Evolutionary conservation across 176 grass and related monocot genomes (phyloP).

Genomic region (Lolium multiflorum): DNA sequence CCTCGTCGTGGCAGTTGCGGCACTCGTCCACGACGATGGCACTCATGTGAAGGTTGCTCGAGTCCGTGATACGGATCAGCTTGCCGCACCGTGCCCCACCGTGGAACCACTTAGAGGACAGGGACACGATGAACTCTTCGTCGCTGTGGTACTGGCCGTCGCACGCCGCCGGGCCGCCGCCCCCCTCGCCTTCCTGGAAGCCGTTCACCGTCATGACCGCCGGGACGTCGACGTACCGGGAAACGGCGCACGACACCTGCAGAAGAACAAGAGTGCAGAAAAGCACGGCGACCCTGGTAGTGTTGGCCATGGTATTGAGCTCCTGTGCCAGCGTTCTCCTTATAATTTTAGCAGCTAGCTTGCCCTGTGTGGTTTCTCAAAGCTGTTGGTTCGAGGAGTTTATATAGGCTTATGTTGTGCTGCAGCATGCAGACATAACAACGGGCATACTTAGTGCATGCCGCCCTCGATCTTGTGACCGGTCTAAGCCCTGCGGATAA

Average conservation of each 20-base stretch:
- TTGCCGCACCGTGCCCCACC: background rate
- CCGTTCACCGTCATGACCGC: conserved; percentile 18
- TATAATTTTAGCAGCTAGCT: too few relatives aligned
- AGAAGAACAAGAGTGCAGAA: background rate
- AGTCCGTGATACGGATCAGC: background rate
- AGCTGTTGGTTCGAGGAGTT: background rate
- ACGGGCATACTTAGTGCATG: too few relatives aligned
- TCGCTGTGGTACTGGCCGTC: conserved; percentile 43
- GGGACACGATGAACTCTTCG: conserved; percentile 27
- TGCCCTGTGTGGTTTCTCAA: background rate
- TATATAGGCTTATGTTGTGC: background rate
- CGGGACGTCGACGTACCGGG: background rate
- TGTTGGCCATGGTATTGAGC: background rate
- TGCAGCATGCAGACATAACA: background rate
- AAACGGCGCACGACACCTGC: background rate
- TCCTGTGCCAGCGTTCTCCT: too few relatives aligned
- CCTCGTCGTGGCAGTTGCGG: background rate
- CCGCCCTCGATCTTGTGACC: too few relatives aligned
- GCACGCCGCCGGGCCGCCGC: conserved; percentile 27
- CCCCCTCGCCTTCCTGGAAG: conserved; percentile 8
- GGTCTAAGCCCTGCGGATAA: too few relatives aligned
- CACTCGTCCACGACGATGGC: background rate
- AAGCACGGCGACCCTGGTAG: background rate
- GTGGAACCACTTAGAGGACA: conserved; percentile 41
- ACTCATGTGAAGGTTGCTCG: background rate